Percentiles rank a stretch among this genome's conserved stretches.
phyloP scores from a whole-genome alignment of 2,329 filamentous ascomycete genomes.

The Cryphonectria parasitica region DNA sequence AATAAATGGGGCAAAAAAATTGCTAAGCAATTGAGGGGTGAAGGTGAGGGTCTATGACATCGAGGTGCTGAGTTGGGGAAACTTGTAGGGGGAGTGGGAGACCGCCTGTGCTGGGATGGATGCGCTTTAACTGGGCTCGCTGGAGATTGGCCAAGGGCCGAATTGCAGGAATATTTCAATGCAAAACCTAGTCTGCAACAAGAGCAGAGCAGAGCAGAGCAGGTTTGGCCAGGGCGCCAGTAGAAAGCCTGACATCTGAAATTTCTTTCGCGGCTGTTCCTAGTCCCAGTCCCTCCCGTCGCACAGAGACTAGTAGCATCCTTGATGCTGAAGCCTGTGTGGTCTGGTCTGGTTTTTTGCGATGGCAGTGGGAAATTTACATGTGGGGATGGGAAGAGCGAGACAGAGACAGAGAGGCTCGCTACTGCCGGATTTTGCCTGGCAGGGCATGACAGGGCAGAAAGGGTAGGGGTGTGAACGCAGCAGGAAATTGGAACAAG shows the following conservation, averaged over 20 bases:
- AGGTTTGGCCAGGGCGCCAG: constrained; percentile 11
- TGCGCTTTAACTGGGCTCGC: constrained; percentile 1
- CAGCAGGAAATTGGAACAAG: constrained; percentile 24
- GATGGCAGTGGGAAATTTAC: constrained; percentile 19
- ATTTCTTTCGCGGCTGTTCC: constrained; percentile 16
- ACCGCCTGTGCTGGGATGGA: constrained; percentile 11
- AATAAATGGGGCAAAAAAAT: constrained; percentile 26
- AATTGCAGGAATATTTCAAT: constrained; percentile 29
- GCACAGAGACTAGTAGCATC: constrained; percentile 18
- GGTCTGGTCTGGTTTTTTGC: constrained; percentile 6
- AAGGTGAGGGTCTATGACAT: constrained; percentile 24
- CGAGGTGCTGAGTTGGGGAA: constrained; percentile 27
- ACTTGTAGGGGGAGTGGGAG: constrained; percentile 21
- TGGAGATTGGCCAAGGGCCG: constrained; percentile 24
- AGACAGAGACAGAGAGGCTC: neutral
- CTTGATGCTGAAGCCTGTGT: constrained; percentile 20
- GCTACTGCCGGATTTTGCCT: constrained; percentile 15
- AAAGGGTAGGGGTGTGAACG: constrained; percentile 22
- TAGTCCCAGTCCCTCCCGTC: constrained; percentile 10
- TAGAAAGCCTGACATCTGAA: constrained; percentile 14
- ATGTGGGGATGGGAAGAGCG: constrained; percentile 21
- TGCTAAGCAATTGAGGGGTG: constrained; percentile 29
- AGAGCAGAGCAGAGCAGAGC: neutral
- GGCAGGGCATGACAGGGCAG: constrained; percentile 11
- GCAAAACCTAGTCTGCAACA: constrained; percentile 28